These are phyloP conservation scores for Ophiostoma sp. DNA, from an alignment of 2,329 filamentous ascomycete species.

Conservation along the genomic window DNA sequence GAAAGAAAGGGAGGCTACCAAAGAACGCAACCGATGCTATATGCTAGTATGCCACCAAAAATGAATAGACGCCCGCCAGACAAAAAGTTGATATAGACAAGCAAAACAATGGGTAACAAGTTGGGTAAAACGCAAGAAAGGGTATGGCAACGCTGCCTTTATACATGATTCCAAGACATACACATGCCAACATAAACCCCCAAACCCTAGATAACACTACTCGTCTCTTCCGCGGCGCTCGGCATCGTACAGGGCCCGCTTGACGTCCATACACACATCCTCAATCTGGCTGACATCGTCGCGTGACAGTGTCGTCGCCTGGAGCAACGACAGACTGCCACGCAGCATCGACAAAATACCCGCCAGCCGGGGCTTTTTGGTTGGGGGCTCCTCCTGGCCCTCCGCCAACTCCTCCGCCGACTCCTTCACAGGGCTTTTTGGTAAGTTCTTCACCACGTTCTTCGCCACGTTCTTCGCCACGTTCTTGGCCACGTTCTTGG, in stretches of 20 bases:
- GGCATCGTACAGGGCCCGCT: constrained; percentile 66
- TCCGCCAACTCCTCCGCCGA: not conserved
- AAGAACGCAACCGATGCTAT: not conserved
- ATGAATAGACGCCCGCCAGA: constrained; percentile 4
- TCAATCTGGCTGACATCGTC: constrained; percentile 66
- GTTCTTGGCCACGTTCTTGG: not conserved
- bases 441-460: not conserved
- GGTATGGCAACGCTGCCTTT: not conserved
- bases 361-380: constrained; percentile 36
- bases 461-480: not conserved
- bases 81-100: not conserved
- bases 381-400: not conserved
- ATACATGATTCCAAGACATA: not conserved
- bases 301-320: constrained; percentile 53
- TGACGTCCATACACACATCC: constrained; percentile 73
- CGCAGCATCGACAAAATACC: constrained; percentile 51
- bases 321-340: constrained; percentile 55
- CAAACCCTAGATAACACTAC: constrained; percentile 9
- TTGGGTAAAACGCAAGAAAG: not conserved
- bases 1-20: not conserved
- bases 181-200: not conserved
- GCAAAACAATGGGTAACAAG: not conserved
- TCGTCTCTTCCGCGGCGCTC: constrained; percentile 49
- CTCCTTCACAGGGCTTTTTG: not conserved
- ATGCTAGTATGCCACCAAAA: constrained; percentile 6